Conservation (phyloP, 306 rosid species). For the Albizia julibrissin region DNA sequence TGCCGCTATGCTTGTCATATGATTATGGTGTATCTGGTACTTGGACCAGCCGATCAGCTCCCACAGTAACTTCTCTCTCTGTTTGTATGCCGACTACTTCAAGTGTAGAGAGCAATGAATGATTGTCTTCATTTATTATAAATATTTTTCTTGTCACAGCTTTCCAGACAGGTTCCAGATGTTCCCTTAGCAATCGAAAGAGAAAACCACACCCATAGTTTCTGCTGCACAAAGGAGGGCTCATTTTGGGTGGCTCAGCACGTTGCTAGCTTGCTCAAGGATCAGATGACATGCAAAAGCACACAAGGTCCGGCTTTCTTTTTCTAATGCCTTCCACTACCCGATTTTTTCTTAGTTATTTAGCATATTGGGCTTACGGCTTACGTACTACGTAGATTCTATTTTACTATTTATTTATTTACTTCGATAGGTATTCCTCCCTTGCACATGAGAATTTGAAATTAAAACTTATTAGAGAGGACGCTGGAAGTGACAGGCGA, state of each 20-base stretch:
- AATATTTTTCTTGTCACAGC: conserved; percentile 49
- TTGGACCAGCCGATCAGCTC: conserved; percentile 17
- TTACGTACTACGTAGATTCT: background rate
- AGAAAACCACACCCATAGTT: conserved; percentile 75
- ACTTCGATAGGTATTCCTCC: background rate
- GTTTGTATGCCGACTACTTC: background rate
- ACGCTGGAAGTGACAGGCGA: background rate
- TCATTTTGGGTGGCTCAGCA: conserved; percentile 83
- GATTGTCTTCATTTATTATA: background rate
- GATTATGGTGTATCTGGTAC: conserved; percentile 1
- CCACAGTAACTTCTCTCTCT: background rate
- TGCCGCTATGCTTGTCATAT: conserved; percentile 15
- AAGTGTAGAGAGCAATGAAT: conserved; percentile 21
- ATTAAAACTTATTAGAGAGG: background rate
- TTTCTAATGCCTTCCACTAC: conserved; percentile 28
- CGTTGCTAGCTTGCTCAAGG: conserved; percentile 69
- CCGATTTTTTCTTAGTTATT: conserved; percentile 26
- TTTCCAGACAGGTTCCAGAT: conserved; percentile 72
- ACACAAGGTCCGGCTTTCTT: conserved; percentile 37
- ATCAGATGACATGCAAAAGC: conserved; percentile 36
- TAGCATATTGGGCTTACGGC: background rate
- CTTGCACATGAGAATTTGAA: background rate
- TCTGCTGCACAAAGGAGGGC: conserved; percentile 80
- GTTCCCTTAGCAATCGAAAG: conserved; percentile 54
- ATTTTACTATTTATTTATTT: background rate